Evolutionary conservation across 2,329 filamentous ascomycete species (phyloP), one percentile per base, ranked within the genome.

Genomic region (Elsinoe australis): DNA sequence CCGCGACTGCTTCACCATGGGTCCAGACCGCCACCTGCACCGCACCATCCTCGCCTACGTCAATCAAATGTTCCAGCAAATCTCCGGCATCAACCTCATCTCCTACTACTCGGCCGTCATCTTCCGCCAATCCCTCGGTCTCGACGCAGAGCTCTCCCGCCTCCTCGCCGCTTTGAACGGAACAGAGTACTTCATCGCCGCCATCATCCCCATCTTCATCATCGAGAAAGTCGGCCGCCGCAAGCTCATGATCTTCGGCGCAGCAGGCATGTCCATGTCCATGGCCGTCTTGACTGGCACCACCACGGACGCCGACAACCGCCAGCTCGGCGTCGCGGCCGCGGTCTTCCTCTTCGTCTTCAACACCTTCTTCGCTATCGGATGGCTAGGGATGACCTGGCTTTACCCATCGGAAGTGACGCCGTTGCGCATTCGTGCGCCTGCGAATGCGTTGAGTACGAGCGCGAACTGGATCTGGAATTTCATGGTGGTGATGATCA

Each of bases 181-280:
- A 26, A 75, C 72, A 0, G 72, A 74, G 51, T 76, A 76, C 57
- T 75, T 76, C 54, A 46, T 73, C 18, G 60, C 60, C 1, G 74
- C 71, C 1, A 68, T 67, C 60, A 59, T 75, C 18, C 67, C 72
- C 2, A 66, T 76, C 24, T 72, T 73, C 52, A 67, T 69, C 8
- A 69, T 75, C 50, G 71, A 75, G 54, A 67, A 65, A 44, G 61
- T 73, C 46, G 72, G 72, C 10, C 68, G 84, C 21, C 74, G 83
- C 14, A 76, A 77, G 58, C 73, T 87, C 52, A 87, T 88, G 81
- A 65, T 87, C 14, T 77, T 85, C 53, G 83, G 83, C 47, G 78
- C 79, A 0, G 66, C 75, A 26, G 79, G 79, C 3, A 51, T 53
- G 46, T 49, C 53, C 9, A 49, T 52, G 4, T 64, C 58, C 4